Conservation (phyloP, 2,329 filamentous ascomycete genomes). For the Dryadomyces sulphureus region DNA sequence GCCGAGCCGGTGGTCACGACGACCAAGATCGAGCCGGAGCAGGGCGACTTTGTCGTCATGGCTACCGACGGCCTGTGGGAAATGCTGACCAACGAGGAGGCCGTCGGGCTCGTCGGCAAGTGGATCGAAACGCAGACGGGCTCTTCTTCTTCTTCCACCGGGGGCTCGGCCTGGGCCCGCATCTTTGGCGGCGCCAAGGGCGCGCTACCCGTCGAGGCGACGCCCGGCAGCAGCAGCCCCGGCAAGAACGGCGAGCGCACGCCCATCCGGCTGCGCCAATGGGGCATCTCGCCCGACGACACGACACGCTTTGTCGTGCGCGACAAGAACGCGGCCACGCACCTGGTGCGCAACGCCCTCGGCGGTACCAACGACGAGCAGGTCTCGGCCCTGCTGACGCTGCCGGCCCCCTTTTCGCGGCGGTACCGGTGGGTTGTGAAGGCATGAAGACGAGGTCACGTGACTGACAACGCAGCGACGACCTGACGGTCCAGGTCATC, state of each 20-base stretch:
- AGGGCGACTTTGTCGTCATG: conserved; percentile 90
- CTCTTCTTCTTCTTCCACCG: no score
- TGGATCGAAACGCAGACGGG: conserved; percentile 76
- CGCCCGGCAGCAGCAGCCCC: conserved; percentile 18
- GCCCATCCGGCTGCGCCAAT: conserved; percentile 81
- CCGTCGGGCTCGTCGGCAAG: conserved; percentile 87
- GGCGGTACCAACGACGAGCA: conserved; percentile 90
- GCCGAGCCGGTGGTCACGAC: conserved; percentile 91
- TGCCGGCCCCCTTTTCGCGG: conserved; percentile 81
- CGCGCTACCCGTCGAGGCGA: conserved; percentile 59
- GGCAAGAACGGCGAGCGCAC: conserved; percentile 58
- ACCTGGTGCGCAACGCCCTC: conserved; percentile 86
- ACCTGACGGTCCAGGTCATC: conserved; percentile 93
- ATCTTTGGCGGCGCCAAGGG: conserved; percentile 27
- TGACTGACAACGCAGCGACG: conserved; percentile 48
- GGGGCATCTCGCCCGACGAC: conserved; percentile 62
- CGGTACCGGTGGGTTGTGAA: conserved; percentile 60
- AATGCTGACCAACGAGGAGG: conserved; percentile 97
- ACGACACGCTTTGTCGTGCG: conserved; percentile 80
- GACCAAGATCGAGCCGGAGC: conserved; percentile 76
- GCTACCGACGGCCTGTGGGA: conserved; percentile 97
- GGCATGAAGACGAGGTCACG: background rate
- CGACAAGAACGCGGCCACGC: conserved; percentile 92
- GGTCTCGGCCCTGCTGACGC: conserved; percentile 77
- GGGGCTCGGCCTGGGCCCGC: conserved; percentile 50